Conservation (phyloP, 768 basidiomycete genomes). For the Kwoniella dendrophila region DNA sequence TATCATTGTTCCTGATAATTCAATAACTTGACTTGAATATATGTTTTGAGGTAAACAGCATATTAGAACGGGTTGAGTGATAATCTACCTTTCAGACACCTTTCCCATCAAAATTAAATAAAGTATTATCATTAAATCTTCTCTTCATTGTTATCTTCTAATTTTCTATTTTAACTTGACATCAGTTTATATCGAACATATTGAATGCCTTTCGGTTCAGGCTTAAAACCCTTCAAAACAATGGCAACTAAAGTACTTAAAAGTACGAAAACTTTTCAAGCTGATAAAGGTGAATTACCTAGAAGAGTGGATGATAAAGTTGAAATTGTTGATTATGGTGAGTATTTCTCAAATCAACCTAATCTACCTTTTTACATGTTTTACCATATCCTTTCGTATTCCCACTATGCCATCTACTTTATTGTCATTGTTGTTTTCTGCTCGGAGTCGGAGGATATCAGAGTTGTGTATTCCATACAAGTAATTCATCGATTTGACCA, state of each 20-base stretch:
- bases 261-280: constrained; percentile 24
- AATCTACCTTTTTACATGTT: neutral
- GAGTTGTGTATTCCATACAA: neutral
- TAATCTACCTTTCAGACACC: constrained; percentile 7
- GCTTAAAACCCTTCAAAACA: neutral
- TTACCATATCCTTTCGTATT: constrained; percentile 1
- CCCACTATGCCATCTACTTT: too few species aligned
- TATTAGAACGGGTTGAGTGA: constrained; percentile 4
- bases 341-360: too few species aligned
- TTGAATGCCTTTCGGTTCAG: constrained; percentile 3
- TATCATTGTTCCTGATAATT: too few species aligned
- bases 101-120: neutral
- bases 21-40: too few species aligned
- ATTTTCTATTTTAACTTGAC: neutral
- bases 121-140: neutral
- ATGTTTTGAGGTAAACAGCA: neutral
- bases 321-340: constrained; percentile 27
- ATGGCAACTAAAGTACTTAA: constrained; percentile 34
- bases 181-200: neutral
- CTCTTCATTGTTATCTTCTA: constrained; percentile 2
- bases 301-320: constrained; percentile 25
- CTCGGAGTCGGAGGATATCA: neutral
- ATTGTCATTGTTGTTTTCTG: too few species aligned
- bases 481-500: too few species aligned
- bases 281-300: constrained; percentile 21